Evolutionary conservation across 2,329 filamentous ascomycete species (phyloP).

Genomic region (Drechslerella dactyloides): DNA sequence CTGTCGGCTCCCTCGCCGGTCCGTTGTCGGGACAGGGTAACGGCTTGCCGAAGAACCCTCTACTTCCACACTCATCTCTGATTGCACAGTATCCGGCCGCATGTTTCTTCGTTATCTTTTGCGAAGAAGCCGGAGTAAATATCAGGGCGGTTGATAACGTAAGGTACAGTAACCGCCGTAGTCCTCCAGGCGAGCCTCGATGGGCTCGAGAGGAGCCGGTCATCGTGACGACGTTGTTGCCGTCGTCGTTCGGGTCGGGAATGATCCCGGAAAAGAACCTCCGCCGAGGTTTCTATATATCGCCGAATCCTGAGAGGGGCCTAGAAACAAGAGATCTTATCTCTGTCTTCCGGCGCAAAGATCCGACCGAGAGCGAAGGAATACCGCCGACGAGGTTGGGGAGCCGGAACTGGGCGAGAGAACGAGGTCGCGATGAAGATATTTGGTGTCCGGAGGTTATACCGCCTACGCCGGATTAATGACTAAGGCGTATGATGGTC

Average conservation of each 20-base stretch:
- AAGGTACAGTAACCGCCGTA: conserved; percentile 44
- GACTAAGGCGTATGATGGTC: not conserved
- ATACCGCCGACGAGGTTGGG: not conserved
- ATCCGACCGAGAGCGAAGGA: not conserved
- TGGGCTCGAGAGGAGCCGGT: conserved; percentile 44
- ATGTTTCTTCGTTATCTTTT: conserved; percentile 53
- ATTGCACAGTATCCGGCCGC: conserved; percentile 54
- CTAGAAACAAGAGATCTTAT: not conserved
- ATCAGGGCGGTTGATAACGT: conserved; percentile 25
- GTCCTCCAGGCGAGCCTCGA: conserved; percentile 46
- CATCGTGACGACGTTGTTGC: conserved; percentile 40
- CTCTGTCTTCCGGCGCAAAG: not conserved
- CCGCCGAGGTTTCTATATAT: not conserved
- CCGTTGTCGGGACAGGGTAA: conserved; percentile 93
- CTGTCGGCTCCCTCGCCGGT: conserved; percentile 74
- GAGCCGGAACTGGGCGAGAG: not conserved
- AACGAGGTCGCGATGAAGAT: not conserved
- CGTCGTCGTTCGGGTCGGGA: conserved; percentile 5
- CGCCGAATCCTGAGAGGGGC: not conserved
- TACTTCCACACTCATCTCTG: conserved; percentile 75
- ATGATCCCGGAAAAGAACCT: not conserved
- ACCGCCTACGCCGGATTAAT: not conserved
- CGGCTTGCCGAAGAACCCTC: conserved; percentile 85
- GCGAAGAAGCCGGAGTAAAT: conserved; percentile 17
- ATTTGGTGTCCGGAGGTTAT: not conserved